Conservation (phyloP, 371 early-diverging fungal species). For the Coelomomyces lativittatus region DNA sequence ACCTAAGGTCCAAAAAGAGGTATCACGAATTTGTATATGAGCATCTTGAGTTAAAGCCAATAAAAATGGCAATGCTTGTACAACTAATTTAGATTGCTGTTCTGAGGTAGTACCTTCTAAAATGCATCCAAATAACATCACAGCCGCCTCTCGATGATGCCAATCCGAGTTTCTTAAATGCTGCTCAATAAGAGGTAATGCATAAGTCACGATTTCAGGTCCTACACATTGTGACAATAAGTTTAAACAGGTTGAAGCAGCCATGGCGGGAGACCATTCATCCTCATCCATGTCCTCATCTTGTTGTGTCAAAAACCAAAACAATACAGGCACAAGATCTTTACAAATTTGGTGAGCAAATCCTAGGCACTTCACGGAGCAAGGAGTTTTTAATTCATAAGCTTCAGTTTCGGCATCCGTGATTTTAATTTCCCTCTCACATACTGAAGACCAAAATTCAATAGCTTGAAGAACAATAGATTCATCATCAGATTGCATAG, state of each 20-base stretch:
- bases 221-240: constrained; percentile 64
- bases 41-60: constrained; percentile 74
- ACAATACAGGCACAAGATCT: constrained; percentile 67
- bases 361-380: constrained; percentile 17
- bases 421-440: constrained; percentile 73
- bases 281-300: constrained; percentile 94
- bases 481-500: constrained; percentile 68
- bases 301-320: constrained; percentile 70
- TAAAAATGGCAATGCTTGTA: constrained; percentile 59
- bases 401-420: constrained; percentile 23
- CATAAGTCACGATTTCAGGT: constrained; percentile 52
- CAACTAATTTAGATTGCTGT: constrained; percentile 52
- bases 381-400: neutral
- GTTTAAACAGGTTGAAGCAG: constrained; percentile 83
- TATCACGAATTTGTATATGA: constrained; percentile 71
- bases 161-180: constrained; percentile 69
- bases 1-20: constrained; percentile 88
- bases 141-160: constrained; percentile 84
- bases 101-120: constrained; percentile 68
- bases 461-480: constrained; percentile 83
- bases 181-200: constrained; percentile 72
- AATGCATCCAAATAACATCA: constrained; percentile 94
- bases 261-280: constrained; percentile 91
- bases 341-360: constrained; percentile 60
- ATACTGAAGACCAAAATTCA: constrained; percentile 96